A percentile compares a stretch with the other conserved stretches of the same genome.
Evolutionary conservation across 352 stramenopile genomes (phyloP).

Genomic region (Globisporangium megalacanthum): DNA sequence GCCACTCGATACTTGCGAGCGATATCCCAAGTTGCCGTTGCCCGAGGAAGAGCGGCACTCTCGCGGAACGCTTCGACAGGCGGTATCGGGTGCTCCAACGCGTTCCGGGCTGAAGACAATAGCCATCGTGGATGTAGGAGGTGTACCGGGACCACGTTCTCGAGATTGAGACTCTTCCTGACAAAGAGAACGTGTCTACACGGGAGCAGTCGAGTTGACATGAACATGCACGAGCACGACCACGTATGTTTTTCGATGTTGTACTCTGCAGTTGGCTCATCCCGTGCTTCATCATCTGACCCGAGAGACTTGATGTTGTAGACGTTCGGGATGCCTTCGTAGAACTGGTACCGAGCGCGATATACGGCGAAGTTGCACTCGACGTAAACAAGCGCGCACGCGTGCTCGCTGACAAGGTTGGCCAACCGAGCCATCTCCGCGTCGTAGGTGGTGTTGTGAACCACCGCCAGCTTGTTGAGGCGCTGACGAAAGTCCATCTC

Average conservation of each 20-base stretch:
- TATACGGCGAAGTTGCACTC: conserved; percentile 13
- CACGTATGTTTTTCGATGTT: conserved; percentile 11
- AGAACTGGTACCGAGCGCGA: conserved; percentile 12
- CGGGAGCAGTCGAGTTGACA: conserved; percentile 11
- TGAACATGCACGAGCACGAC: conserved; percentile 19
- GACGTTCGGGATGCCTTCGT: conserved; percentile 7
- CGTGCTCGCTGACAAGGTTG: conserved; percentile 21
- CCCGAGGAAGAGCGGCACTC: too few species aligned
- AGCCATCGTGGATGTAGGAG: conserved; percentile 13
- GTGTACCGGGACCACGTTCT: conserved; percentile 15
- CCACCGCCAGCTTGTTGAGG: conserved; percentile 10
- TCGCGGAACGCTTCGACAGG: neutral
- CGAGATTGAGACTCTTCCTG: conserved; percentile 4
- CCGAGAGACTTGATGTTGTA: conserved; percentile 7
- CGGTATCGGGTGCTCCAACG: neutral
- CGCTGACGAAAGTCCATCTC: conserved; percentile 13
- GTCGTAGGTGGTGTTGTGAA: conserved; percentile 14
- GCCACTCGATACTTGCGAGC: neutral
- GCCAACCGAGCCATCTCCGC: conserved; percentile 12
- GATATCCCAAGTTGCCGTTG: too few species aligned
- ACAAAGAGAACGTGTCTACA: conserved; percentile 18
- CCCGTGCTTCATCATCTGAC: conserved; percentile 3
- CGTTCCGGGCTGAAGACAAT: neutral
- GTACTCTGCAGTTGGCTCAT: conserved; percentile 16
- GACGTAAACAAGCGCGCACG: conserved; percentile 13